Evolutionary conservation across 192 early-diverging fungal species (phyloP).

Genomic region (Physocladia obscura): DNA sequence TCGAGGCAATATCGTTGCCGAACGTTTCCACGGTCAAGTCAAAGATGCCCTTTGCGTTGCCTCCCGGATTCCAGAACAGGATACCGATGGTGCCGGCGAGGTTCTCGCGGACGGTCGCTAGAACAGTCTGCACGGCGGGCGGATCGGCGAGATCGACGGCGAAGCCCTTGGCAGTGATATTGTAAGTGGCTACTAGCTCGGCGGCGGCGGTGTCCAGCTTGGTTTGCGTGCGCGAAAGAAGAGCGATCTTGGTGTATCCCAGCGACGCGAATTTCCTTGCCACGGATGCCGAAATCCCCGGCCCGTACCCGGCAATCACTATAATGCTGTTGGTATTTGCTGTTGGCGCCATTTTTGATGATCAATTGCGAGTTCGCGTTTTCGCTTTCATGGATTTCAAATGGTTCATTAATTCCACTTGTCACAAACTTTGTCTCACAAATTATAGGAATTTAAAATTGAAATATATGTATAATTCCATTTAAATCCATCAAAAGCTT

Average conservation of each 20-base stretch:
- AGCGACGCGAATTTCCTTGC: conserved; percentile 27
- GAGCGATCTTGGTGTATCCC: conserved; percentile 27
- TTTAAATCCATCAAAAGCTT: no score
- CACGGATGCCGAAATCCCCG: conserved; percentile 25
- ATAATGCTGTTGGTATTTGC: no score
- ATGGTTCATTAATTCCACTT: no score
- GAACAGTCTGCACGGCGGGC: neutral
- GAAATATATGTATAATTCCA: no score
- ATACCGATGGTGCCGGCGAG: conserved; percentile 14
- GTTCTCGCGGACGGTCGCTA: neutral
- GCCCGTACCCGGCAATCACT: conserved; percentile 37
- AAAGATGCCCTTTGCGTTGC: neutral
- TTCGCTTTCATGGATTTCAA: no score
- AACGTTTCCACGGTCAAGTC: neutral
- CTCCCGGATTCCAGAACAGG: conserved; percentile 34
- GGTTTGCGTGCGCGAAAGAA: conserved; percentile 30
- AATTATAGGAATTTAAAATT: no score
- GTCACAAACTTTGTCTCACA: no score
- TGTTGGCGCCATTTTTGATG: no score
- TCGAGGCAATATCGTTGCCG: conserved; percentile 1
- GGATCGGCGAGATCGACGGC: conserved; percentile 31
- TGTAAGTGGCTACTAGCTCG: conserved; percentile 4
- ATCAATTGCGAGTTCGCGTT: no score
- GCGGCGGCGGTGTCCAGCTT: conserved; percentile 31
- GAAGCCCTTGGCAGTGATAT: conserved; percentile 28